Base-by-base conservation (phyloP, 2,329 filamentous ascomycete genomes). In the Pseudopithomyces maydicus region DNA sequence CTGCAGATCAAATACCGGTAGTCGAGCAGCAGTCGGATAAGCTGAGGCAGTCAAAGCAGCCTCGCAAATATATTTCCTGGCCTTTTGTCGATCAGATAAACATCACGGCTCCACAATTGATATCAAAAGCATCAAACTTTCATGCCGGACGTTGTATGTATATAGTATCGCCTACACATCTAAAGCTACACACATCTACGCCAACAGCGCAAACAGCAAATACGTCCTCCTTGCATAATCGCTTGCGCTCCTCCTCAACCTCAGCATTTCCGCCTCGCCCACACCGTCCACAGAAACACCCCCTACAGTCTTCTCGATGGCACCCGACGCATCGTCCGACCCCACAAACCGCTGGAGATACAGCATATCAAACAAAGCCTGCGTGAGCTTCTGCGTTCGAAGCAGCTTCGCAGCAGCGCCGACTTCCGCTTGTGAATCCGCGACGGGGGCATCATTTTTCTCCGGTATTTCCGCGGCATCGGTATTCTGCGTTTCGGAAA, bases 191-290 rank as follows among this genome's bases (percentile, higher is more conserved):
- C 38, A 17, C 38, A 10, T 8, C 59, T 61, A 74, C 3, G 68
- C 64, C 62, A 97, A 77, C 55, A 96, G 78, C 2, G 90, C 92
- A 77, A 97, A 97, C 23, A 97, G 75, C 61, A 97, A 76, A 73
- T 85, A 88, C 11, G 90, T 95, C 68, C 90, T 86, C 79, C 89
- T 91, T 87, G 91, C 95, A 74, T 95, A 96, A 50, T 93, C 91
- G 44, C 82, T 80, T 6, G 91, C 85, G 15, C 82, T 79, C 74
- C 88, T 90, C 63, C 71, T 75, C 36, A 96, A 74, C 42, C 79
- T 75, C 59, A 85, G 85, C 43, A 82, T 75, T 15, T 78, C 79
- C 6, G 75, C 77, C 11, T 80, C 74, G 26, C 83, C 80, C 3
- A 83, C 71, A 0, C 70, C 68, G 2, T 84, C 63, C 26, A 29